Conservation (phyloP, 2,329 filamentous ascomycete species). For the Hymenoscyphus albidus region DNA sequence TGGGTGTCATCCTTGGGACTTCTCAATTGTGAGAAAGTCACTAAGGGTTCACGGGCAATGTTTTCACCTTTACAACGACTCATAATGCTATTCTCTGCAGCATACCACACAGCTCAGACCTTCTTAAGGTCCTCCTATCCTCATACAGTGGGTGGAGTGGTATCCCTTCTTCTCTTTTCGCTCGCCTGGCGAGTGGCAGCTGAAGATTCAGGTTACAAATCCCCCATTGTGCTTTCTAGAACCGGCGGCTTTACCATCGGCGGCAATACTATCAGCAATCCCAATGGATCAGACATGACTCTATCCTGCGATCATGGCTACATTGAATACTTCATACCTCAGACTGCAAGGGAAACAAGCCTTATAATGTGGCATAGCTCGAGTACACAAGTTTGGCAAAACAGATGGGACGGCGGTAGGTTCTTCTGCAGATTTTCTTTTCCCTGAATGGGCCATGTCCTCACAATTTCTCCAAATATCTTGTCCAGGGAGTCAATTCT, state of each 20-base stretch:
- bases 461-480: neutral
- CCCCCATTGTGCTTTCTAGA: conserved; percentile 13
- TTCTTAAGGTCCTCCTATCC: neutral
- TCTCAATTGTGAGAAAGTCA: neutral
- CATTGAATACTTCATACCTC: conserved; percentile 19
- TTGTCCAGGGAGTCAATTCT: too few species aligned
- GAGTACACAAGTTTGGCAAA: conserved; percentile 19
- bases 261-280: conserved; percentile 8
- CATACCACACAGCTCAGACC: neutral
- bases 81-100: neutral
- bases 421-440: neutral
- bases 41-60: neutral
- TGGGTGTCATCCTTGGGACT: neutral
- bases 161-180: neutral
- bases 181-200: neutral
- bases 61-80: neutral
- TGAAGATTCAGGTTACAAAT: neutral
- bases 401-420: conserved; percentile 17
- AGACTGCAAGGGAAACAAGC: conserved; percentile 12
- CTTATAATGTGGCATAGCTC: conserved; percentile 20
- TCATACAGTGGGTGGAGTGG: neutral
- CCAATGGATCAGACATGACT: conserved; percentile 6
- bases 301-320: conserved; percentile 20
- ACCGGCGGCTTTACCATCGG: conserved; percentile 18
- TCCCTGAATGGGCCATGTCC: neutral